Percentiles rank a stretch among this genome's conserved stretches.
phyloP scores from a whole-genome alignment of 345 rosid genomes.

The Mercurialis annua region DNA sequence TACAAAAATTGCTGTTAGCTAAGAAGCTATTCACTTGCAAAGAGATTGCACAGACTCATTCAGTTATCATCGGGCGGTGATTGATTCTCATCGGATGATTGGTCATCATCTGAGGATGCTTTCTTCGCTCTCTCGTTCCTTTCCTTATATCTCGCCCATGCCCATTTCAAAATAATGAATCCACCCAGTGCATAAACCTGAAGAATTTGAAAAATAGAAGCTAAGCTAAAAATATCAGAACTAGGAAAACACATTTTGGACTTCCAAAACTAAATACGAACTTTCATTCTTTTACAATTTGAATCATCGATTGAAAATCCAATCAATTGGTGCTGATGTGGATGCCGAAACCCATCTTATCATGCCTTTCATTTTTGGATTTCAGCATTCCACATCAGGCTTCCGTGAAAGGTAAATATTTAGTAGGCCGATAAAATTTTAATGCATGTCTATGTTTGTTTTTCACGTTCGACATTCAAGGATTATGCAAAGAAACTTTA shows the following conservation, averaged over 20 bases:
- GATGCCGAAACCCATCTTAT: too few species aligned
- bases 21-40: not conserved
- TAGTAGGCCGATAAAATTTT: too few species aligned
- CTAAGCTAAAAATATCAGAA: not conserved
- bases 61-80: conserved; percentile 33
- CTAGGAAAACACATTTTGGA: too few species aligned
- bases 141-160: conserved; percentile 86
- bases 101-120: conserved; percentile 30
- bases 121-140: conserved; percentile 47
- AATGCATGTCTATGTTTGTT: too few species aligned
- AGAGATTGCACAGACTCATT: not conserved
- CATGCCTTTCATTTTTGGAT: too few species aligned
- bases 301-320: too few species aligned
- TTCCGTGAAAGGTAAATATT: too few species aligned
- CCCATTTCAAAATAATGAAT: conserved; percentile 71
- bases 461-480: not conserved
- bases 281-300: too few species aligned
- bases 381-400: too few species aligned
- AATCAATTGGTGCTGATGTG: too few species aligned
- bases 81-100: conserved; percentile 21
- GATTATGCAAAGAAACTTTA: not conserved
- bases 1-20: not conserved
- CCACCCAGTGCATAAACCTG: conserved; percentile 90
- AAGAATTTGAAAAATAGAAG: not conserved
- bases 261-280: too few species aligned